phyloP scores from a whole-genome alignment of 164 flowering plant species.

The Warburgia ugandensis region DNA sequence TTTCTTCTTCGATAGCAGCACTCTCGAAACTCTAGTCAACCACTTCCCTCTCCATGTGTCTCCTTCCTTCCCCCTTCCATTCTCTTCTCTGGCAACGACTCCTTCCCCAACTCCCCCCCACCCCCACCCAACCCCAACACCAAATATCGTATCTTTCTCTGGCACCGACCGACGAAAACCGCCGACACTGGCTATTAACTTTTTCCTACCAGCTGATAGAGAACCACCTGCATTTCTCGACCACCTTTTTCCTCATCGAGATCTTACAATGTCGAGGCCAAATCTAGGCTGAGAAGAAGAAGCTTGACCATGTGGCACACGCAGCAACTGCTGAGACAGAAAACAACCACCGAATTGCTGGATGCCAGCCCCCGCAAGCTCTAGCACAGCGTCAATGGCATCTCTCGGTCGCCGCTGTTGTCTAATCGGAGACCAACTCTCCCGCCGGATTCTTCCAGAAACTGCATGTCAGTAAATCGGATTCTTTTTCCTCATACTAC shows the following conservation, averaged over 20 bases:
- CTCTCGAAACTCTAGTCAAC: too few species aligned
- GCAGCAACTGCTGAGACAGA: constrained; percentile 67
- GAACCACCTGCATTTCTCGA: constrained; percentile 40
- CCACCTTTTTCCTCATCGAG: constrained; percentile 46
- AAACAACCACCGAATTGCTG: constrained; percentile 67
- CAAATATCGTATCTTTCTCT: too few species aligned
- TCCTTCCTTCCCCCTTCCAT: too few species aligned
- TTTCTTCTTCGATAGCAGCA: too few species aligned
- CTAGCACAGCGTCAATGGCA: constrained; percentile 24
- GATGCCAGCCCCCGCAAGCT: constrained; percentile 35
- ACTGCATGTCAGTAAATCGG: too few species aligned
- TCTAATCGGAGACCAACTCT: neutral
- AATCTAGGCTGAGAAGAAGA: constrained; percentile 62
- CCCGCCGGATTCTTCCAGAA: neutral
- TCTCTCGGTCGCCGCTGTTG: neutral
- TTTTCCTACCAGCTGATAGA: constrained; percentile 31
- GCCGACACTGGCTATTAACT: constrained; percentile 45
- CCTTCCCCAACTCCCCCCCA: too few species aligned
- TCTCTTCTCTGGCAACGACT: too few species aligned
- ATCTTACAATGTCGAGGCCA: constrained; percentile 63
- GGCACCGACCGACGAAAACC: constrained; percentile 76
- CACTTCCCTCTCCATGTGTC: too few species aligned
- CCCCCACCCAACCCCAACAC: too few species aligned
- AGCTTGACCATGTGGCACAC: constrained; percentile 81
- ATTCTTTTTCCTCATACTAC: too few species aligned